These are phyloP conservation scores for Eucalyptus globulus DNA, from an alignment of 345 rosid species.

Conservation along the genomic window DNA sequence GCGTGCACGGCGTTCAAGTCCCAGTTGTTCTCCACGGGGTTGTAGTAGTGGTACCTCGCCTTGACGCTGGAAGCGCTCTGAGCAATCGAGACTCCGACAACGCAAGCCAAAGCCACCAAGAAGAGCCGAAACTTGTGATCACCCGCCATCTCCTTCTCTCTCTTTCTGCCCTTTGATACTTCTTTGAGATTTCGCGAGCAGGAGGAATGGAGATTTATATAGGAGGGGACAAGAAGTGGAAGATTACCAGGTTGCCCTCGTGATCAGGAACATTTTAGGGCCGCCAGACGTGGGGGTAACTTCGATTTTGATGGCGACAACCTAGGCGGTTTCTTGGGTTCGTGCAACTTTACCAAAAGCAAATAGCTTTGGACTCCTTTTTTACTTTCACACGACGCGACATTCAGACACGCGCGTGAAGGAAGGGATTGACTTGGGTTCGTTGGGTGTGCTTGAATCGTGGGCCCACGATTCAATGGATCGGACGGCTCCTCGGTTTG, in stretches of 20 bases:
- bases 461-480: not conserved
- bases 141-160: not conserved
- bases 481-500: not conserved
- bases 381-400: not conserved
- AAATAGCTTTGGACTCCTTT: not conserved
- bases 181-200: not conserved
- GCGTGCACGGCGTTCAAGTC: slow-evolving; percentile 29
- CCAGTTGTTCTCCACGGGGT: slow-evolving; percentile 39
- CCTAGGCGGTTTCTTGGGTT: not conserved
- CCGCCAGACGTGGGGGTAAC: not conserved
- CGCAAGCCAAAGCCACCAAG: not conserved
- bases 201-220: not conserved
- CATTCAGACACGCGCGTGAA: not conserved
- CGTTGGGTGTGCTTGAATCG: not conserved
- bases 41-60: slow-evolving; percentile 43
- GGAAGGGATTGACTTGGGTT: not conserved
- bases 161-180: not conserved
- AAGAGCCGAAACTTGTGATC: not conserved
- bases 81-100: not conserved
- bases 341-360: not conserved
- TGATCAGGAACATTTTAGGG: not conserved
- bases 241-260: not conserved
- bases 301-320: not conserved
- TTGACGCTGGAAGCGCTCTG: slow-evolving; percentile 33
- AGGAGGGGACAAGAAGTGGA: not conserved